Conservation (phyloP, 192 early-diverging fungal species). For the Entomortierella chlamydospora region DNA sequence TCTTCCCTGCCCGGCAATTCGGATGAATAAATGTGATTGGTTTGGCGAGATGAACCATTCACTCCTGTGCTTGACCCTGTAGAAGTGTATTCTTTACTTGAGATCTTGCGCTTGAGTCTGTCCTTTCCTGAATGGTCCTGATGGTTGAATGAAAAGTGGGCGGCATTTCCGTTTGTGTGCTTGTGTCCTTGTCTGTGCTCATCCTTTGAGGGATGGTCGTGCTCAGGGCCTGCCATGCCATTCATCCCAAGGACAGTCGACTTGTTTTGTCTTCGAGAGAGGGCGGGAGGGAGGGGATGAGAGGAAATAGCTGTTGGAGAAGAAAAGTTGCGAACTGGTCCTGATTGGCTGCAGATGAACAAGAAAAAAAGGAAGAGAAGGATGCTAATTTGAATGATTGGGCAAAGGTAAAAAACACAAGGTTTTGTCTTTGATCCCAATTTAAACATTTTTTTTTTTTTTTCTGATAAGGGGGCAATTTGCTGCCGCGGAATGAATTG, state of each 20-base stretch:
- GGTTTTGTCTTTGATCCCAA: no score
- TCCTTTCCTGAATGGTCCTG: neutral
- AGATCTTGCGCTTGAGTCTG: conserved; percentile 17
- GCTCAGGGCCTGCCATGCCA: conserved; percentile 12
- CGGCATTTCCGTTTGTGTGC: neutral
- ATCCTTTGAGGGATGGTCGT: neutral
- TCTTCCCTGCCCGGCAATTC: neutral
- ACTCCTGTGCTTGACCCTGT: neutral
- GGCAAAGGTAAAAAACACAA: no score
- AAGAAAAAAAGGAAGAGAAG: no score
- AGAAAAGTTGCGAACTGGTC: no score
- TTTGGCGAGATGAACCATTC: neutral
- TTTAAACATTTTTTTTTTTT: no score
- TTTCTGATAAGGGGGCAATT: no score
- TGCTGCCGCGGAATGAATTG: neutral
- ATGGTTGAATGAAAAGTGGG: neutral
- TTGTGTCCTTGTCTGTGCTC: conserved; percentile 6
- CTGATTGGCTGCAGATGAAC: no score
- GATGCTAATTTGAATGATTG: no score
- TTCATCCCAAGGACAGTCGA: neutral
- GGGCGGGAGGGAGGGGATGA: no score
- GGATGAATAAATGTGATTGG: neutral
- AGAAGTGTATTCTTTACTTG: neutral
- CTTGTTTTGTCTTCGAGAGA: neutral
- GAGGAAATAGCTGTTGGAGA: no score